These are phyloP conservation scores for Serendipita sp. DNA, from an alignment of 1,284 basidiomycete species.

Conservation along the genomic window DNA sequence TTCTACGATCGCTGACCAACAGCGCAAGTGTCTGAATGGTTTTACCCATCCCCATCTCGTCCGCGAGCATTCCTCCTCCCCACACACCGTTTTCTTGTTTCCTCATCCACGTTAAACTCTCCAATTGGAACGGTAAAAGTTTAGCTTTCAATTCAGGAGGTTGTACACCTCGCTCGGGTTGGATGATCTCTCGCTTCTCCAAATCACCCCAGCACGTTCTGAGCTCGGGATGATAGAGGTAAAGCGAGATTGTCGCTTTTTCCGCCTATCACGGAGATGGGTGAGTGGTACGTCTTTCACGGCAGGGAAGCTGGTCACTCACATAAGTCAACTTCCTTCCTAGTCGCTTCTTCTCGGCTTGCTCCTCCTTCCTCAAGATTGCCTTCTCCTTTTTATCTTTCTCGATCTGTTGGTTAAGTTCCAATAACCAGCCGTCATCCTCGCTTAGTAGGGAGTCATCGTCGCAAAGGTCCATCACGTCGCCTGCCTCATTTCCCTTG, in stretches of 20 bases:
- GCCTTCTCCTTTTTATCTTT: slow-evolving; percentile 14
- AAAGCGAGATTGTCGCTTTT: slow-evolving; percentile 52
- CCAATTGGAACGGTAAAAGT: slow-evolving; percentile 72
- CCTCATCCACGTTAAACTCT: slow-evolving; percentile 92
- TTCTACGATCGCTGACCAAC: slow-evolving; percentile 62
- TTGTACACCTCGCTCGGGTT: slow-evolving; percentile 62
- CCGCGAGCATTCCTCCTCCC: slow-evolving; percentile 88
- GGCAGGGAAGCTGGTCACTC: slow-evolving; percentile 11
- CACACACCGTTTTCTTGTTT: slow-evolving; percentile 82
- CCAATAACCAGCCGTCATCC: slow-evolving; percentile 7
- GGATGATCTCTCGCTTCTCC: slow-evolving; percentile 46
- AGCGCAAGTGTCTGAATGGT: slow-evolving; percentile 95
- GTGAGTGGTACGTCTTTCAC: slow-evolving; percentile 13
- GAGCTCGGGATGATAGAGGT: slow-evolving; percentile 62
- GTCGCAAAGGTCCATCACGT: background rate
- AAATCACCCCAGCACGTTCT: slow-evolving; percentile 80
- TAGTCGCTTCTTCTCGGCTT: slow-evolving; percentile 34
- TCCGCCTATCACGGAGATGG: slow-evolving; percentile 42
- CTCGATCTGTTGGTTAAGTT: slow-evolving; percentile 15
- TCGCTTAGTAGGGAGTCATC: background rate
- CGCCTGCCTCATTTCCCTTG: slow-evolving; percentile 14
- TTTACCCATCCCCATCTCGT: slow-evolving; percentile 98
- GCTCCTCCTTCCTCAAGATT: slow-evolving; percentile 23
- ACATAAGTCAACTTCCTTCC: slow-evolving; percentile 61
- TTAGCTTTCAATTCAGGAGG: slow-evolving; percentile 65